Evolutionary conservation across 768 basidiomycete genomes (phyloP), one percentile per base, ranked within the genome.

Genomic region (Lanmaoa pseudosensibilis): DNA sequence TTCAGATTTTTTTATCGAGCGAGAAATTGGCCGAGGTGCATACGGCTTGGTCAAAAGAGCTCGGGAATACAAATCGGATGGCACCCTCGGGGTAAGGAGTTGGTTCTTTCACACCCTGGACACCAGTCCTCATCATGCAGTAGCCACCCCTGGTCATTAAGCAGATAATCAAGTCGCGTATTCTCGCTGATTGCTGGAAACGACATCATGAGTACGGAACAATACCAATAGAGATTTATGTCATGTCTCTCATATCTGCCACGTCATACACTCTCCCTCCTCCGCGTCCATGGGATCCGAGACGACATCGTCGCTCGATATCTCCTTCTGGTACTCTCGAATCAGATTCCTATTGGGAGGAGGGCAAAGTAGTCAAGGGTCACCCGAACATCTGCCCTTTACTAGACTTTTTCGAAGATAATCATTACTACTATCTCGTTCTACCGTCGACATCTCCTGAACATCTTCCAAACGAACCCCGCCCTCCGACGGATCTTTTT

Each of bases 141-240:
- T 50, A 94, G 93, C 88, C 94, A 4, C 86, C 90, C 37, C 75
- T 97, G 57, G 88, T 99, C 65, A 94, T 99, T 74, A 99, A 99
- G 69, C 95, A 97, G 73, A 88, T 98, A 67, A 95, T 98, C 78
- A 98, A 98, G 74, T 94, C 92, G 46, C 90, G 97, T 50, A 99
- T 99, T 57, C 82, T 99, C 50, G 96, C 96, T 32, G 96, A 99
- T 75, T 98, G 96, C 73, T 99, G 97, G 97, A 98, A 98, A 78
- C 92, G 91, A 67, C 96, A 99, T 70, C 90, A 91, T 41, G 84
- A 88, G 59, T 83, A 91, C 70, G 96, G 96, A 54, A 97, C 97
- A 9, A 97, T 98, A 65, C 96, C 97, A 16, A 96, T 98, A 76
- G 97, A 99, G 75, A 96, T 96, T 25, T 91, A 90, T 69, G 91